Evolutionary conservation across 116 monocot species (phyloP), one percentile per base, ranked within the genome.

Genomic region (Cymodocea nodosa): DNA sequence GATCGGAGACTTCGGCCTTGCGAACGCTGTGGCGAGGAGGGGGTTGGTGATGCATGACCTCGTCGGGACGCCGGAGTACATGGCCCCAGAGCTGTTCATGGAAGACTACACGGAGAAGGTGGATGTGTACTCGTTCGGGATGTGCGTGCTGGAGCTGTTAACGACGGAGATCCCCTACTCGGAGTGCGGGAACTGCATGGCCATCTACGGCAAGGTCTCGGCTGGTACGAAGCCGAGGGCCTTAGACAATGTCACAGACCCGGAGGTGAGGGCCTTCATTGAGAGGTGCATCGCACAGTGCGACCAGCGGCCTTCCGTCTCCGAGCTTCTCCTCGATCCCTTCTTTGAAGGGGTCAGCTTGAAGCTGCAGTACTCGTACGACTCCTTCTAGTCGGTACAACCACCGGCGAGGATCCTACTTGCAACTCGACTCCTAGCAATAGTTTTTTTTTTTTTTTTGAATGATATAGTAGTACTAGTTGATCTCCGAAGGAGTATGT

Each of bases 1-100:
- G 75, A 86, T 94, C 20, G 93, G 93, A 0, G 93, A 94, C 67
- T 76, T 94, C 19, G 93, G 93, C 2, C 58, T 94, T 16, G 86
- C 93, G 11, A 0, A 74, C 86, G 18, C 71, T 74, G 7, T 82
- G 84, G 20, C 81, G 62, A 44, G 44, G 23, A 81, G 55, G 23
- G 25, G 60, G 69, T 78, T 77, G 30, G 44, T 52, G 35, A 86
- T 85, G 2, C 79, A 86, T 58, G 76, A 86, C 1, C 15, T 86
- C 0, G 67, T 85, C 0, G 93, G 93, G 9, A 93, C 88, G 17
- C 89, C 89, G 40, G 93, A 83, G 76, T 89, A 71, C 83, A 85
- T 88, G 85, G 88, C 88, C 1, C 88, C 92, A 17, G 92, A 93
- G 79, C 74, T 81, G 17, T 85, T 76, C 74, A 83, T 85, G 56